These are phyloP conservation scores for Cichorium intybus DNA, from an alignment of 140 eudicot genomes.

Conservation along the genomic window DNA sequence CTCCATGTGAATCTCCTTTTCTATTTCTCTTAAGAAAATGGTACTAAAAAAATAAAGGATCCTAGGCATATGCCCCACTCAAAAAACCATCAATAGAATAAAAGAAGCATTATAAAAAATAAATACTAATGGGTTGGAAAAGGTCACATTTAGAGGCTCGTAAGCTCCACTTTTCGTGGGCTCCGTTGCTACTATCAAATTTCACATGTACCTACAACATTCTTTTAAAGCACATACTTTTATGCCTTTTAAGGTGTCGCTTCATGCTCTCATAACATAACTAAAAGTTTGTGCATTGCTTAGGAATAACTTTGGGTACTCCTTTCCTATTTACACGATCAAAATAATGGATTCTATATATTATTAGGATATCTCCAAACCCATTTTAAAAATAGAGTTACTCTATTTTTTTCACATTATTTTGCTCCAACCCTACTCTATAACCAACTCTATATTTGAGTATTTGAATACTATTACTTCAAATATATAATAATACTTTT, in stretches of 20 bases:
- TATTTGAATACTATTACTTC: too few species aligned
- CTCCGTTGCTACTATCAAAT: slow-evolving; percentile 25
- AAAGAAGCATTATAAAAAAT: not conserved
- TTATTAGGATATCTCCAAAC: too few species aligned
- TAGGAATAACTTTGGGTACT: not conserved
- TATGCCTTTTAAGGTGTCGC: slow-evolving; percentile 12
- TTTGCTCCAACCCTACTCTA: too few species aligned
- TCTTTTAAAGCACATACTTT: slow-evolving; percentile 1
- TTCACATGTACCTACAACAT: slow-evolving; percentile 17
- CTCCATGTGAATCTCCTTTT: slow-evolving; percentile 19
- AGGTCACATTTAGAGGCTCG: slow-evolving; percentile 35
- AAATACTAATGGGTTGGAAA: slow-evolving; percentile 16
- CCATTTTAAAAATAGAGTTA: too few species aligned
- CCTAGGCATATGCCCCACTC: slow-evolving; percentile 1
- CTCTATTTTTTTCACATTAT: too few species aligned
- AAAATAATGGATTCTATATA: too few species aligned
- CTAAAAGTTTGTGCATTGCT: slow-evolving; percentile 4
- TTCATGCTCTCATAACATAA: slow-evolving; percentile 11
- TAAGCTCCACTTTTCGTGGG: slow-evolving; percentile 19
- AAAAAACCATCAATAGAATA: not conserved
- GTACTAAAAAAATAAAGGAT: not conserved
- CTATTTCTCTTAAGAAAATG: not conserved
- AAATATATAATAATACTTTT: too few species aligned
- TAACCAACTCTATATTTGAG: too few species aligned
- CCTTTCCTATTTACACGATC: too few species aligned